Evolutionary conservation across 805 yeast species (phyloP), one percentile per base, ranked within the genome.

Genomic region (Teunomyces funiuensis): DNA sequence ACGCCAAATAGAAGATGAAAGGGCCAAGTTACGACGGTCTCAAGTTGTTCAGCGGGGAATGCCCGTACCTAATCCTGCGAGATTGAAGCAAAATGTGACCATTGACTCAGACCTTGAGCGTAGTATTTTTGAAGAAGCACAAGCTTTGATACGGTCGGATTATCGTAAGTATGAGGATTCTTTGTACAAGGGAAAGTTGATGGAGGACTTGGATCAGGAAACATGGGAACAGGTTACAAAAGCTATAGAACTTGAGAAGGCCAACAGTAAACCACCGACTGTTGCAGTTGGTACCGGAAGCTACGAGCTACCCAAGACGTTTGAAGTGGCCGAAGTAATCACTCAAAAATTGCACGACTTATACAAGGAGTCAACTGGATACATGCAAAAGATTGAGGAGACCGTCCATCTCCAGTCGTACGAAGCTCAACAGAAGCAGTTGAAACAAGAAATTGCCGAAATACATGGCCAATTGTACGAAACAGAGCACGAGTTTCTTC

Each of bases 41-140:
- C 70, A 63, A 43, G 81, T 66, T 1, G 57, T 77, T 1, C 78
- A 74, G 50, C 55, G 58, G 37, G 74, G 66, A 0, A 61, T 80
- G 6, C 63, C 67, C 0, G 61, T 75, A 10, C 80, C 80, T 1
- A 37, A 63, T 34, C 65, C 62, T 1, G 36, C 10, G n/a, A 39
- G n/a, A 28, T 15, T 41, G 17, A 17, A 19, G 15, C n/a, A n/a
- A n/a, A 33, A 33, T 1, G n/a, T 27, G 2, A 41, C 36, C 4
- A 25, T 18, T 7, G 25, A 23, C 6, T 19, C 30, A 2, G 46
- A 31, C 2, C 25, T 60, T 2, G 60, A 60, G 2, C 20, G 40
- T 5, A 25, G 45, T 6, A 56, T 74, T 0, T 54, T 53, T 11
- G 37, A 42, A 2, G 79, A 74, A 44, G 45, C 71, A 36, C 37